A percentile compares a stretch with the other conserved stretches of the same genome.
phyloP scores from a whole-genome alignment of 2,329 filamentous ascomycete species.

The Pestalotiopsis sp. region DNA sequence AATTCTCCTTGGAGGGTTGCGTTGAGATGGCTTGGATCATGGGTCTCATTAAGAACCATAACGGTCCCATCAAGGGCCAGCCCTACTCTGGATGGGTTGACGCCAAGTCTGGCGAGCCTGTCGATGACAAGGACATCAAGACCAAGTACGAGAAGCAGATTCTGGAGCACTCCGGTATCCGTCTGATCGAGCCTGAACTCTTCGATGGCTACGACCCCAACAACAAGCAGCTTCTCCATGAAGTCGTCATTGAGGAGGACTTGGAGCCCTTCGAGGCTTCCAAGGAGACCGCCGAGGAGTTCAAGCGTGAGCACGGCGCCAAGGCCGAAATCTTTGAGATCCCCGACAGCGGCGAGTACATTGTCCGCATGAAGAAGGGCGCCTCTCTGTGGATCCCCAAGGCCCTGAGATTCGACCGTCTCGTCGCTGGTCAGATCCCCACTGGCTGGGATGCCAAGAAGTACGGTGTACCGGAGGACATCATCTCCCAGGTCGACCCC shows the following conservation, averaged over 20 bases:
- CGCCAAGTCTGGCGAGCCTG: slow-evolving; percentile 88
- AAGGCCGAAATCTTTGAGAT: slow-evolving; percentile 98
- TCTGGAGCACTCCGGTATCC: slow-evolving; percentile 94
- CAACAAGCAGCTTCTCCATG: slow-evolving; percentile 97
- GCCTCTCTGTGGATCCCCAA: slow-evolving; percentile 95
- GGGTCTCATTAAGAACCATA: slow-evolving; percentile 99
- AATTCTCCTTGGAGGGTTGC: slow-evolving; percentile 96
- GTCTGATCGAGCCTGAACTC: slow-evolving; percentile 94
- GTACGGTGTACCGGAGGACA: slow-evolving; percentile 96
- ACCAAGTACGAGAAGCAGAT: slow-evolving; percentile 96
- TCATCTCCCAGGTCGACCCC: slow-evolving; percentile 95
- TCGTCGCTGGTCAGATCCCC: slow-evolving; percentile 95
- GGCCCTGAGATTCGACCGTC: slow-evolving; percentile 93
- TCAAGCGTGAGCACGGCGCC: slow-evolving; percentile 94
- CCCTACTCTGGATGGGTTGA: slow-evolving; percentile 98
- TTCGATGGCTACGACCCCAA: slow-evolving; percentile 97
- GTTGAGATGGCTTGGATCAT: slow-evolving; percentile 99
- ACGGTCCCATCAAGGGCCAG: slow-evolving; percentile 92
- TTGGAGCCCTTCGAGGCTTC: slow-evolving; percentile 96
- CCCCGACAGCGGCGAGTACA: slow-evolving; percentile 89
- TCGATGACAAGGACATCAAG: slow-evolving; percentile 98
- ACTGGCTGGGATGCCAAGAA: slow-evolving; percentile 96
- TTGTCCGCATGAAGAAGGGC: slow-evolving; percentile 92
- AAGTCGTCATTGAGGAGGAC: slow-evolving; percentile 96
- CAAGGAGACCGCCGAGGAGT: slow-evolving; percentile 96